These are phyloP conservation scores for Pilaira anomala DNA, from an alignment of 192 early-diverging fungal species.

Conservation along the genomic window DNA sequence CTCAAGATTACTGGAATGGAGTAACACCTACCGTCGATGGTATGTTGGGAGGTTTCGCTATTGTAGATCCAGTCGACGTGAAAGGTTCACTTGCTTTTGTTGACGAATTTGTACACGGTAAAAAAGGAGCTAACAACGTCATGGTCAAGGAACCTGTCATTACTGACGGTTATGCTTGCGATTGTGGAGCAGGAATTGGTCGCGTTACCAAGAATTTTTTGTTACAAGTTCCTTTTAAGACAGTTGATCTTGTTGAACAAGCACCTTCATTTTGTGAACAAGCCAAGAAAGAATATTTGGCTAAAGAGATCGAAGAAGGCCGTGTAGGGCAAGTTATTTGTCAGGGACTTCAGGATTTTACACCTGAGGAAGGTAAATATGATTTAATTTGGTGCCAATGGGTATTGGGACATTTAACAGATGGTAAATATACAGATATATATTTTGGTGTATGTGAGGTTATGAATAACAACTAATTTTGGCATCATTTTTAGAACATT, in stretches of 20 bases:
- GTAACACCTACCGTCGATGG: conserved; percentile 74
- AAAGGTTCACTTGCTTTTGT: conserved; percentile 67
- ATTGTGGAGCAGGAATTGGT: conserved; percentile 96
- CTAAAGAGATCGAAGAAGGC: conserved; percentile 50
- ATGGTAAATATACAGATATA: conserved; percentile 50
- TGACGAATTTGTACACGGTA: conserved; percentile 51
- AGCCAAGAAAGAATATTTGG: conserved; percentile 61
- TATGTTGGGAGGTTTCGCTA: conserved; percentile 87
- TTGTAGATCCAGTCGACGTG: conserved; percentile 71
- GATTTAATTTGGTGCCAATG: conserved; percentile 99
- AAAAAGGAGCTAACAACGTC: conserved; percentile 24
- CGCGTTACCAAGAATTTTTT: conserved; percentile 87
- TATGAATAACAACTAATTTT: no score
- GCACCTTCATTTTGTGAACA: conserved; percentile 71
- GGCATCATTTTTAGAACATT: conserved; percentile 65
- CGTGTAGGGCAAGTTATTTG: conserved; percentile 67
- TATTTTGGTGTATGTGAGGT: neutral
- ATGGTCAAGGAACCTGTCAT: conserved; percentile 22
- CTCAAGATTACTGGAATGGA: conserved; percentile 54
- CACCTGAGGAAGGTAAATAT: conserved; percentile 64
- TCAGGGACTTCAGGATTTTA: conserved; percentile 81
- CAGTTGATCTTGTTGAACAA: conserved; percentile 91
- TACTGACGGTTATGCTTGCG: conserved; percentile 43
- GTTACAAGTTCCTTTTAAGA: conserved; percentile 66
- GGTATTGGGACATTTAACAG: conserved; percentile 91